Evolutionary conservation across 306 rosid genomes (phyloP).

Genomic region (Inga leiocalycina): DNA sequence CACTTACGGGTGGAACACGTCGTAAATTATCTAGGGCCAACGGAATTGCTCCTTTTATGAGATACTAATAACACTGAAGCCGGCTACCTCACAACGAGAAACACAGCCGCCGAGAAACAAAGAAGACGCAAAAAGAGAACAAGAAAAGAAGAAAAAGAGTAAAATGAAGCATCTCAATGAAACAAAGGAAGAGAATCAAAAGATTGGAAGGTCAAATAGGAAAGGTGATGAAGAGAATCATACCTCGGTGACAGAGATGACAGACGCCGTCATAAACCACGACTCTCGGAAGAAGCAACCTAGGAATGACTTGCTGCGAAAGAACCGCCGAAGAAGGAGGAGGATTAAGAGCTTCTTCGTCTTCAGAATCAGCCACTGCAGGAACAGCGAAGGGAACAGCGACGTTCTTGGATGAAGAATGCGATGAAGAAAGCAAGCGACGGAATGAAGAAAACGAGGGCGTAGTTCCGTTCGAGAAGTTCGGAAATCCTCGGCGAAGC

Average conservation of each 20-base stretch:
- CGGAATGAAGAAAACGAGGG: constrained; percentile 27
- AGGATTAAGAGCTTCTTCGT: constrained; percentile 5
- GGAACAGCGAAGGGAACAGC: constrained; percentile 29
- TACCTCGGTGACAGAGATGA: constrained; percentile 78
- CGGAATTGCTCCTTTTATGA: background rate
- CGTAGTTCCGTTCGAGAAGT: background rate
- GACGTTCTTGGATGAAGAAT: constrained; percentile 22
- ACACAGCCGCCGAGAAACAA: constrained; percentile 5
- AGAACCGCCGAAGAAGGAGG: constrained; percentile 21
- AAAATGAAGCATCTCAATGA: background rate
- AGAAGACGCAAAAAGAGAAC: background rate
- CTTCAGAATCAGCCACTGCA: constrained; percentile 32
- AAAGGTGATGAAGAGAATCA: background rate
- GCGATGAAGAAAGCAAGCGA: constrained; percentile 28
- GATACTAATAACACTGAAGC: background rate
- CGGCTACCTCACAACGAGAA: background rate
- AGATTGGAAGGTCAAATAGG: background rate
- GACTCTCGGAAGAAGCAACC: constrained; percentile 73
- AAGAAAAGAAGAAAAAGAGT: background rate
- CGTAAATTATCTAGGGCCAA: background rate
- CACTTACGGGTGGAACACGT: background rate
- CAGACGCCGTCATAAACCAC: constrained; percentile 79
- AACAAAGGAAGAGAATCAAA: background rate
- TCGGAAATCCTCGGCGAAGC: constrained; percentile 32
- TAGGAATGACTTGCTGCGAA: constrained; percentile 26